Conservation (phyloP, 2,329 filamentous ascomycete genomes). For the Plenodomus biglobosus region DNA sequence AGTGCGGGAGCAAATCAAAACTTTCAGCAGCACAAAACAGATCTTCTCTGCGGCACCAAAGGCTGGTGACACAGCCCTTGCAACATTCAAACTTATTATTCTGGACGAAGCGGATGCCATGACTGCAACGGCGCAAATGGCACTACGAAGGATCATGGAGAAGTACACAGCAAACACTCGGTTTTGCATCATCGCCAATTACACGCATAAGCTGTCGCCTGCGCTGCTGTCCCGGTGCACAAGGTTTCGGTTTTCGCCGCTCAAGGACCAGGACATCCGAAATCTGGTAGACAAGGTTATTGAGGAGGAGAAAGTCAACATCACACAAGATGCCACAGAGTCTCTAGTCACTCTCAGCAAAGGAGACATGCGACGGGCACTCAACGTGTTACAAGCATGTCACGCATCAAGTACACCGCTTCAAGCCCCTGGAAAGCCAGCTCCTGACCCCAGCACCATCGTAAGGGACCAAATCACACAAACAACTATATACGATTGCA, state of each 20-base stretch:
- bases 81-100: constrained; percentile 91
- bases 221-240: constrained; percentile 92
- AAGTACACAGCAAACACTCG: constrained; percentile 98
- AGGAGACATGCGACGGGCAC: constrained; percentile 90
- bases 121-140: constrained; percentile 99
- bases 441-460: constrained; percentile 58
- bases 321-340: constrained; percentile 76
- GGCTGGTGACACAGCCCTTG: constrained; percentile 56
- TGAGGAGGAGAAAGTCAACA: constrained; percentile 80
- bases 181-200: constrained; percentile 98
- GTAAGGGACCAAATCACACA: constrained; percentile 85
- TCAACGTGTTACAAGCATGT: constrained; percentile 96
- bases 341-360: constrained; percentile 85
- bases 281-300: constrained; percentile 86
- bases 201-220: constrained; percentile 95
- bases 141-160: constrained; percentile 94
- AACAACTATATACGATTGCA: constrained; percentile 93
- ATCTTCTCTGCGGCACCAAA: constrained; percentile 74
- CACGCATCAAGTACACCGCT: constrained; percentile 80
- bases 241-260: constrained; percentile 88
- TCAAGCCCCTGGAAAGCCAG: constrained; percentile 51
- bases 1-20: constrained; percentile 96
- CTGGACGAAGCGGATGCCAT: constrained; percentile 99
- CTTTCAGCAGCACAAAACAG: constrained; percentile 95
- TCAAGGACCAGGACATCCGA: constrained; percentile 86